These are phyloP conservation scores for Ceratobasidium sp. DNA, from an alignment of 1,284 basidiomycete genomes.

Conservation along the genomic window DNA sequence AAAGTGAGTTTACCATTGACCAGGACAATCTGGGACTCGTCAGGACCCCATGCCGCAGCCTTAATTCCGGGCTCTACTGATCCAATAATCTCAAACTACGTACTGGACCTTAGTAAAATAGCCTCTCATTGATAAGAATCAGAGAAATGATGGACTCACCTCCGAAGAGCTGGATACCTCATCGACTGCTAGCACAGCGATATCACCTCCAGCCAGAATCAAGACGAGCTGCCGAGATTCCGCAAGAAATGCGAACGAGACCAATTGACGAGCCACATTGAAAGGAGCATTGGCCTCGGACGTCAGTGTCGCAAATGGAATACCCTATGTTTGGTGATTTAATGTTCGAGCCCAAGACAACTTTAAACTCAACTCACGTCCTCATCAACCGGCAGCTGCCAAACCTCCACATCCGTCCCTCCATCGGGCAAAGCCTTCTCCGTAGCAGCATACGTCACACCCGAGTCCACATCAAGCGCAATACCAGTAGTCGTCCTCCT, in stretches of 20 bases:
- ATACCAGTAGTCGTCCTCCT: slow-evolving; percentile 2
- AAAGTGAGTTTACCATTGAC: slow-evolving; percentile 67
- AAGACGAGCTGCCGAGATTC: slow-evolving; percentile 72
- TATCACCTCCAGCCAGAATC: slow-evolving; percentile 80
- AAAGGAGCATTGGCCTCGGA: slow-evolving; percentile 4
- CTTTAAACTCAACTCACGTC: background rate
- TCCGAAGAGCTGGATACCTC: slow-evolving; percentile 57
- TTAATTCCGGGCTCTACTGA: slow-evolving; percentile 86
- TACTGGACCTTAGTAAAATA: no score
- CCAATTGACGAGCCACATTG: slow-evolving; percentile 58
- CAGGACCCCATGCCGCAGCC: slow-evolving; percentile 89
- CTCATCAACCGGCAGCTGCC: slow-evolving; percentile 20
- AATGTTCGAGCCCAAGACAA: background rate
- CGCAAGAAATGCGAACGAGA: slow-evolving; percentile 71
- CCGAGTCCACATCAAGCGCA: slow-evolving; percentile 20
- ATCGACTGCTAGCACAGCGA: slow-evolving; percentile 71
- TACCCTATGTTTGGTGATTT: background rate
- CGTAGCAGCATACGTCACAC: slow-evolving; percentile 5
- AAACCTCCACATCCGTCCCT: slow-evolving; percentile 31
- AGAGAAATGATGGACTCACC: slow-evolving; percentile 54
- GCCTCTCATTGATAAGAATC: no score
- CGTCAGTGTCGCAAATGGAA: slow-evolving; percentile 16
- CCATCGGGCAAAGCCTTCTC: slow-evolving; percentile 23
- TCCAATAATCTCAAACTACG: slow-evolving; percentile 78
- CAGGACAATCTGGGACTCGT: slow-evolving; percentile 84